phyloP scores from a whole-genome alignment of 2,329 filamentous ascomycete species.

The Nigrospora sphaerica region DNA sequence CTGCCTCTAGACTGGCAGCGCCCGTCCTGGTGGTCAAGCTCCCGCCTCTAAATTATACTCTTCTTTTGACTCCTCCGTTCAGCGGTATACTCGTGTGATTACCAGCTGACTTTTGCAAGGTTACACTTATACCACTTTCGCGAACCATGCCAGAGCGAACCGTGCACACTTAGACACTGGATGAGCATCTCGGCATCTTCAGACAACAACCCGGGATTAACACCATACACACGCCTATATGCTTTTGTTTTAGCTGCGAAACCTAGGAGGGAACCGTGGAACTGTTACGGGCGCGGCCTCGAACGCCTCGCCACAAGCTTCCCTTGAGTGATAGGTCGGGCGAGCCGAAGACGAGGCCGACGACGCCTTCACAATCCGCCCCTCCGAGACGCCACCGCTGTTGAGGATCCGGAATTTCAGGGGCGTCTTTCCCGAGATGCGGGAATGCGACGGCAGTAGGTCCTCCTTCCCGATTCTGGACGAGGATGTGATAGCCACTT shows the following conservation, averaged over 20 bases:
- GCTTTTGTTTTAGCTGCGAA: not conserved
- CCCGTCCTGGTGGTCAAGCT: no score
- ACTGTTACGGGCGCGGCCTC: not conserved
- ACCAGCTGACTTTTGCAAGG: no score
- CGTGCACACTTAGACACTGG: not conserved
- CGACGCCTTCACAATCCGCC: not conserved
- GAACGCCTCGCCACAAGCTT: not conserved
- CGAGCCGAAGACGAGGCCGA: not conserved
- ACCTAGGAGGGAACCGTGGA: not conserved
- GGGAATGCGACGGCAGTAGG: not conserved
- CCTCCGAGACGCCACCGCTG: not conserved
- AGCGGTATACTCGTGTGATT: no score
- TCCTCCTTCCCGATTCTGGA: not conserved
- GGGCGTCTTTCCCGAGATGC: not conserved
- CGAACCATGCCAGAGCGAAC: no score
- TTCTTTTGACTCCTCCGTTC: no score
- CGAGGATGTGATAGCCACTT: not conserved
- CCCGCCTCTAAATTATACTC: no score
- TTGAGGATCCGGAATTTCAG: not conserved
- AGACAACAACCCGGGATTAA: not conserved
- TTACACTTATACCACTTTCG: no score
- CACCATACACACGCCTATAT: not conserved
- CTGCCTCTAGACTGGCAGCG: no score
- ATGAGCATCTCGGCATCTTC: not conserved
- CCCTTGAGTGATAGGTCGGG: not conserved